Evolutionary conservation across 2,329 filamentous ascomycete genomes (phyloP).

Genomic region (Aspergillus cejpii): DNA sequence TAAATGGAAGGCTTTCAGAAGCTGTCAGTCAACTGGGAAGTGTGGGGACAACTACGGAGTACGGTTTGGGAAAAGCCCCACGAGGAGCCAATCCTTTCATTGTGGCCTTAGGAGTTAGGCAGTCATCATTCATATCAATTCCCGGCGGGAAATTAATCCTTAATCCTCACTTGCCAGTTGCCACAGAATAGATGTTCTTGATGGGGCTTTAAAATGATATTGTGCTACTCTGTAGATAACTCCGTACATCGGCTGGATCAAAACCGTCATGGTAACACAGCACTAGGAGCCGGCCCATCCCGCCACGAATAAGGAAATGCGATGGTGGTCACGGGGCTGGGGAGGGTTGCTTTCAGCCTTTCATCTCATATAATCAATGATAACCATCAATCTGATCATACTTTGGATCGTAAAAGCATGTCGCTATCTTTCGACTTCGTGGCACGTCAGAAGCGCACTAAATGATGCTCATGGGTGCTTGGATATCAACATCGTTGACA

Average conservation of each 20-base stretch:
- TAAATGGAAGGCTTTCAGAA: slow-evolving; percentile 18
- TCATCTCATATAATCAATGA: neutral
- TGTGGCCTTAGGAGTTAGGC: neutral
- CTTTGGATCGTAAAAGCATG: neutral
- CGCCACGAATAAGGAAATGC: slow-evolving; percentile 9
- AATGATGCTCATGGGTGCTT: slow-evolving; percentile 10
- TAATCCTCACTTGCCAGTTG: neutral
- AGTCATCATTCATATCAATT: too few relatives aligned
- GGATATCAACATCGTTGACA: slow-evolving; percentile 6
- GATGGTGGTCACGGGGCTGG: slow-evolving; percentile 10
- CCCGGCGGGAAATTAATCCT: too few relatives aligned
- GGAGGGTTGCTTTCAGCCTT: neutral
- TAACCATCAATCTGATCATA: neutral
- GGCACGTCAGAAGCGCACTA: slow-evolving; percentile 9
- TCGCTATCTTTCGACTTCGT: slow-evolving; percentile 3
- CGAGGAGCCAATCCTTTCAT: slow-evolving; percentile 17
- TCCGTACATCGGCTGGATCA: slow-evolving; percentile 1
- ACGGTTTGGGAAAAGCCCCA: slow-evolving; percentile 15
- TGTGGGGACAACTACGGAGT: slow-evolving; percentile 14
- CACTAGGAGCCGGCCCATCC: slow-evolving; percentile 11
- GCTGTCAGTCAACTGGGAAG: slow-evolving; percentile 15
- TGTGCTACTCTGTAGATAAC: too few relatives aligned
- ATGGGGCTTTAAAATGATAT: too few relatives aligned
- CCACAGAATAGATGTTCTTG: neutral
- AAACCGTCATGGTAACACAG: slow-evolving; percentile 2